Evolutionary conservation across 495 filamentous ascomycete genomes (phyloP), one percentile per base, ranked within the genome.

Genomic region (Penicillium diatomitis): DNA sequence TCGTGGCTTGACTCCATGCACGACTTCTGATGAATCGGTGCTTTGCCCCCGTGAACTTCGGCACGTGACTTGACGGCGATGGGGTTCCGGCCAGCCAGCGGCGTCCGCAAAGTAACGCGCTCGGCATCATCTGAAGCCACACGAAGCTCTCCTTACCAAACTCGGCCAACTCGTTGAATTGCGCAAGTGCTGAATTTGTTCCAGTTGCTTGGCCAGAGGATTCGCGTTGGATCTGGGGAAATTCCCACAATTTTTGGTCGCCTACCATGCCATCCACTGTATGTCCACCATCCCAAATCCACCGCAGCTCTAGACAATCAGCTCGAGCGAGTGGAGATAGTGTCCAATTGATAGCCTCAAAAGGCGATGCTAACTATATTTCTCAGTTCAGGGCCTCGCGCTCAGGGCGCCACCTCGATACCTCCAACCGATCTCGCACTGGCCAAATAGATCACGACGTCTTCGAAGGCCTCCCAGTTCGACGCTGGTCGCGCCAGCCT

Each of bases 401-500:
- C 46, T 70, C 66, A 20, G 69, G 65, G 41, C 69, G 70, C 32
- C 69, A 73, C 47, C 61, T 72, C 52, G 62, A 58, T 49, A 64
- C 82, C 52, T 78, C 76, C 58, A 86, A 81, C 51, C 82, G 85
- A 53, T 83, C 83, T 46, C 78, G 86, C 58, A 84, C 84, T 41
- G 82, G 87, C 46, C 83, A 85, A 61, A 80, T 86, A 39, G 92
- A 97, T 57, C 88, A 96, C 63, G 94, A 98, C 73, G 82, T 96
- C 56, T 92, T 95, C 52, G 91, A 97, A 67, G 90, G 92, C 39
- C 75, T 98, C 5, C 92, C 92, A 12, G 82, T 98, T 41, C 85
- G 90, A 49, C 87, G 94, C 75, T 98, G 90, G 88, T 80, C 84
- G 49, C 80, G 81, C 47, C 78, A 84, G 58, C 72, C 68, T 66